Conservation (phyloP, 139 green algal genomes). For the Haematococcus lacustris region DNA sequence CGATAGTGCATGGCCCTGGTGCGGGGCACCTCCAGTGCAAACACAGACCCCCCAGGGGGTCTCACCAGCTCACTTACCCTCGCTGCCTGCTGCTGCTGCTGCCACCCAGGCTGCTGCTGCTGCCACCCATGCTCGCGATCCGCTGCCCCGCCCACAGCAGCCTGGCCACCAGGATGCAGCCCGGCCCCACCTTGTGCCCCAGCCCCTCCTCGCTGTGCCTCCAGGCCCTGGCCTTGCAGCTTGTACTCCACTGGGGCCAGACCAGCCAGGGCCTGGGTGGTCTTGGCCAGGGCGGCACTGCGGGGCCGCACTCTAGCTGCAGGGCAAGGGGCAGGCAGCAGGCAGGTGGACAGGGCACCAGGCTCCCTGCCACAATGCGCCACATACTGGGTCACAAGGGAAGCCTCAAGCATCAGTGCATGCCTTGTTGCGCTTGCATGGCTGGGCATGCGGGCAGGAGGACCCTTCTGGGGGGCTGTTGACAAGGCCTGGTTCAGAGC, state of each 20-base stretch:
- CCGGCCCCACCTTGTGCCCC: no score
- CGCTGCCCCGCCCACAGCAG: no score
- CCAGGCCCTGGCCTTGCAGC: conserved; percentile 13
- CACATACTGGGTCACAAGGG: neutral
- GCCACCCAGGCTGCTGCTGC: no score
- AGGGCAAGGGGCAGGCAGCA: no score
- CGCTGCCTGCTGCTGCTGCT: neutral
- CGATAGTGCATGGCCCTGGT: no score
- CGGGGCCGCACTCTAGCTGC: conserved; percentile 7
- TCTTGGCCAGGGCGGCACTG: conserved; percentile 7
- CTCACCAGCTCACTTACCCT: no score
- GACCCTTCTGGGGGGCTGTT: no score
- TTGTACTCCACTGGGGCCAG: conserved; percentile 11
- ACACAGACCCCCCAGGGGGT: no score
- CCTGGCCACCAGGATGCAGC: no score
- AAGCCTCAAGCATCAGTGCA: neutral
- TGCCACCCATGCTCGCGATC: no score
- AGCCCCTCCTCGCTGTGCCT: neutral
- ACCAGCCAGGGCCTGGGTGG: conserved; percentile 6
- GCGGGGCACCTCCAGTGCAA: no score
- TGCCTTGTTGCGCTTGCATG: neutral
- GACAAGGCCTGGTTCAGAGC: no score
- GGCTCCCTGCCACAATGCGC: neutral
- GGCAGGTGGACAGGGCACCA: neutral
- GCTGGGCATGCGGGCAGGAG: neutral